Conservation (phyloP, 1,284 basidiomycete genomes). For the Cryptococcus amylolentus region DNA sequence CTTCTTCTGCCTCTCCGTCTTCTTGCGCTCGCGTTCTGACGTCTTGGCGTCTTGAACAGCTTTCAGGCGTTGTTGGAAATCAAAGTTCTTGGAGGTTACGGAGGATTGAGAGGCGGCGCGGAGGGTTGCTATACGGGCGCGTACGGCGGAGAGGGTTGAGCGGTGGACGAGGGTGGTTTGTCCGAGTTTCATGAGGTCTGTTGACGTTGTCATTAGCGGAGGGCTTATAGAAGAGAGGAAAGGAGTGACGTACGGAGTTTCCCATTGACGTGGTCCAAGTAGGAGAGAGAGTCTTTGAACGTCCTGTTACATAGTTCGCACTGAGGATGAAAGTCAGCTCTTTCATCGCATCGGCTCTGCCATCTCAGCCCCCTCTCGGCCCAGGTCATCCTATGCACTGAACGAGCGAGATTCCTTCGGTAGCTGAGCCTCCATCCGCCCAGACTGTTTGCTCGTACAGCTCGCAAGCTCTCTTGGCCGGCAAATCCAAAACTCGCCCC, state of each 20-base stretch:
- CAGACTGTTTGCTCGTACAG: too few species aligned
- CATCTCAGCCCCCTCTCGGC: background rate
- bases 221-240: background rate
- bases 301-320: conserved; percentile 86
- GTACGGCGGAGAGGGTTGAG: conserved; percentile 87
- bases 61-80: conserved; percentile 83
- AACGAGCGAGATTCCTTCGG: too few species aligned
- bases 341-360: background rate
- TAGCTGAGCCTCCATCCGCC: too few species aligned
- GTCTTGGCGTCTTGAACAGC: conserved; percentile 66
- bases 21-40: conserved; percentile 53
- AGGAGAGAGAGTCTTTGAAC: conserved; percentile 87
- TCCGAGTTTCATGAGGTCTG: conserved; percentile 79
- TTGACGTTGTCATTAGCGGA: background rate
- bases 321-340: conserved; percentile 17
- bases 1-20: conserved; percentile 58
- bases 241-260: conserved; percentile 69
- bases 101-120: conserved; percentile 78
- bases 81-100: conserved; percentile 77
- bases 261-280: conserved; percentile 94
- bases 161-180: conserved; percentile 88
- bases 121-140: conserved; percentile 79
- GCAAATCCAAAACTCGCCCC: background rate
- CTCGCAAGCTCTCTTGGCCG: too few species aligned
- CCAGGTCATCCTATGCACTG: too few species aligned